A percentile compares a stretch with the other conserved stretches of the same genome.
Conservation (phyloP, 2,329 filamentous ascomycete genomes). For the Chaetomium sp. region DNA sequence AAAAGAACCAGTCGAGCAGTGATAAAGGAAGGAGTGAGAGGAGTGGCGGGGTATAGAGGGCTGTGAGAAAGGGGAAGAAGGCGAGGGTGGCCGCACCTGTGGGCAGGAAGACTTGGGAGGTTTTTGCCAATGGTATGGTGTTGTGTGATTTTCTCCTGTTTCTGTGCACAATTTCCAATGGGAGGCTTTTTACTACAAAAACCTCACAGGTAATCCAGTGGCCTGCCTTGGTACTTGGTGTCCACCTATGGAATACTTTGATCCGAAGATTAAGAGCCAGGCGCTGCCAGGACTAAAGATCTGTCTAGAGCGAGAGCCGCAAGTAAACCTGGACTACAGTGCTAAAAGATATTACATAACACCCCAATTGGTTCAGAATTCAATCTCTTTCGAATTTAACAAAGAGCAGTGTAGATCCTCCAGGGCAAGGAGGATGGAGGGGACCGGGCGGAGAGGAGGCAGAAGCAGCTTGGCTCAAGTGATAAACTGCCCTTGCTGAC, state of each 20-base stretch:
- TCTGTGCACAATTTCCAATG: background rate
- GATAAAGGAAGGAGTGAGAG: background rate
- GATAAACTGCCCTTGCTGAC: background rate
- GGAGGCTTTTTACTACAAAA: background rate
- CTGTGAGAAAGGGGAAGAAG: background rate
- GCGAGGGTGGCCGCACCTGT: background rate
- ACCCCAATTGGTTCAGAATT: background rate
- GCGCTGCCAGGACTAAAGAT: background rate
- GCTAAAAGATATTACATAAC: background rate
- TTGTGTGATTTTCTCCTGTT: background rate
- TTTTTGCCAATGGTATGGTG: background rate
- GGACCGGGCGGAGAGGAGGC: background rate
- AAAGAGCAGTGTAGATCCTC: background rate
- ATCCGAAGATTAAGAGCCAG: background rate
- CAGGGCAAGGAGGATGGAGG: background rate
- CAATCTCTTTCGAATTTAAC: background rate
- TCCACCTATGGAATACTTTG: background rate
- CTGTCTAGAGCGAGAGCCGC: background rate
- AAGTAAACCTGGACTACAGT: background rate
- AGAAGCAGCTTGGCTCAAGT: background rate
- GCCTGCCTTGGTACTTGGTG: background rate
- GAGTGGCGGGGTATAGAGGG: background rate
- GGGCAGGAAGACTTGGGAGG: background rate
- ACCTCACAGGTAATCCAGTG: background rate
- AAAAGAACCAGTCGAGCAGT: background rate